phyloP scores from a whole-genome alignment of 768 basidiomycete genomes.

The Kwoniella newhampshirensis region DNA sequence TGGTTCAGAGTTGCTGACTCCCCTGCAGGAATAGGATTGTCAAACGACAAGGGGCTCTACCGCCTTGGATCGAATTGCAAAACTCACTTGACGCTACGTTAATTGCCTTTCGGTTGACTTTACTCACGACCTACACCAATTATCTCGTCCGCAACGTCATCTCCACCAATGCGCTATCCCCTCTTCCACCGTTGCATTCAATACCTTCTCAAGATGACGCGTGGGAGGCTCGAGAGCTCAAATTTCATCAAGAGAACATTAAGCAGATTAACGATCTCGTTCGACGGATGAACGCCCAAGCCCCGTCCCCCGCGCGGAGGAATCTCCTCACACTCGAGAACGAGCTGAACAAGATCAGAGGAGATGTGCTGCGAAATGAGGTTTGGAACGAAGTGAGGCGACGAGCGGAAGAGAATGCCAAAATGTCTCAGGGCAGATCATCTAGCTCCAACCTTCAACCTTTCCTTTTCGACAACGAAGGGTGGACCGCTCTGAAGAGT shows the following conservation, averaged over 20 bases:
- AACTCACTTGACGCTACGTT: constrained; percentile 69
- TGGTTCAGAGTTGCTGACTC: constrained; percentile 1
- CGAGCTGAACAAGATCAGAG: constrained; percentile 58
- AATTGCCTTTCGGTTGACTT: constrained; percentile 63
- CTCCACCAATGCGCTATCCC: constrained; percentile 52
- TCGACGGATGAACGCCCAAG: constrained; percentile 74
- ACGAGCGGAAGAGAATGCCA: constrained; percentile 28
- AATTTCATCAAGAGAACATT: constrained; percentile 69
- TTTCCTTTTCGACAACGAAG: constrained; percentile 24
- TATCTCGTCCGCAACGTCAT: constrained; percentile 63
- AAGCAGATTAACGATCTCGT: constrained; percentile 72
- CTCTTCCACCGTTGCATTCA: constrained; percentile 50
- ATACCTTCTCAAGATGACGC: constrained; percentile 58
- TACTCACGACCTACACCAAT: constrained; percentile 73
- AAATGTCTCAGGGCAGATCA: background rate
- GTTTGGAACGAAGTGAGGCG: constrained; percentile 41
- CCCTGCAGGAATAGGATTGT: constrained; percentile 66
- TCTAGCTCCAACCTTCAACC: constrained; percentile 7
- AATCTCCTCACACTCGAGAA: constrained; percentile 61
- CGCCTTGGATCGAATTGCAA: constrained; percentile 84
- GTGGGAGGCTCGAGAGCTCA: constrained; percentile 68
- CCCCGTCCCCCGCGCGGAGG: constrained; percentile 74
- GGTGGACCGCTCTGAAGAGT: constrained; percentile 18
- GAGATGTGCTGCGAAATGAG: constrained; percentile 24
- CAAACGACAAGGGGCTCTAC: constrained; percentile 74